Conservation (phyloP, 139 green algal genomes). For the Volvox reticuliferus region DNA sequence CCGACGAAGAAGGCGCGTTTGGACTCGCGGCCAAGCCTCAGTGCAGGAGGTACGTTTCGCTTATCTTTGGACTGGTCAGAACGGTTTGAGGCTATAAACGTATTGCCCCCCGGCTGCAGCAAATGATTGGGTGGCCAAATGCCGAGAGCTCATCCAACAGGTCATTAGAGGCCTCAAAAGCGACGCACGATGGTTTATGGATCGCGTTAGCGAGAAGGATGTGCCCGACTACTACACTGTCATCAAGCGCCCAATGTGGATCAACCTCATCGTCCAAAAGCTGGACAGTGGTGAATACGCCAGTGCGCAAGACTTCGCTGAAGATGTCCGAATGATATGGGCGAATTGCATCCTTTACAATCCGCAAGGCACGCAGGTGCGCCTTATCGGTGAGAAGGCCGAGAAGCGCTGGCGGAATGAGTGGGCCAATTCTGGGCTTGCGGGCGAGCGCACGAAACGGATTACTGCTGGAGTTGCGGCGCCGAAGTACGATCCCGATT, state of each 20-base stretch:
- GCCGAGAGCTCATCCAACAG: slow-evolving; percentile 27
- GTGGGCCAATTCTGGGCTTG: slow-evolving; percentile 49
- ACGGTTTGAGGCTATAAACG: too few species aligned
- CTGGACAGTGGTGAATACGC: slow-evolving; percentile 13
- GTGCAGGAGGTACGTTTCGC: not conserved
- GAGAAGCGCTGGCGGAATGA: slow-evolving; percentile 54
- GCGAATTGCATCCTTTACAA: slow-evolving; percentile 67
- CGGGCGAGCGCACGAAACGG: slow-evolving; percentile 19
- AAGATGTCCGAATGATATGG: slow-evolving; percentile 62
- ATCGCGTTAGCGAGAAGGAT: slow-evolving; percentile 21
- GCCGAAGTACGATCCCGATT: slow-evolving; percentile 44
- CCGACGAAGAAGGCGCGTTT: slow-evolving; percentile 41
- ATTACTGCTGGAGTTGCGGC: slow-evolving; percentile 18
- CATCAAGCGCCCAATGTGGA: slow-evolving; percentile 43
- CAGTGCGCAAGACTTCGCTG: slow-evolving; percentile 47
- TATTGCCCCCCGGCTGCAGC: not conserved
- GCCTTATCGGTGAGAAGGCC: slow-evolving; percentile 42
- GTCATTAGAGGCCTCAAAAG: not conserved
- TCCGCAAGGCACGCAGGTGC: slow-evolving; percentile 13
- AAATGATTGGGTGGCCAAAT: slow-evolving; percentile 23
- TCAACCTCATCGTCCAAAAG: slow-evolving; percentile 35
- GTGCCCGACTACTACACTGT: slow-evolving; percentile 46
- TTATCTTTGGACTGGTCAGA: not conserved
- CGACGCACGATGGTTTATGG: slow-evolving; percentile 28
- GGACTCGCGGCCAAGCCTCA: slow-evolving; percentile 29